Conservation (phyloP, 73 alveolate genomes). For the Tetrahymena elliotti region DNA sequence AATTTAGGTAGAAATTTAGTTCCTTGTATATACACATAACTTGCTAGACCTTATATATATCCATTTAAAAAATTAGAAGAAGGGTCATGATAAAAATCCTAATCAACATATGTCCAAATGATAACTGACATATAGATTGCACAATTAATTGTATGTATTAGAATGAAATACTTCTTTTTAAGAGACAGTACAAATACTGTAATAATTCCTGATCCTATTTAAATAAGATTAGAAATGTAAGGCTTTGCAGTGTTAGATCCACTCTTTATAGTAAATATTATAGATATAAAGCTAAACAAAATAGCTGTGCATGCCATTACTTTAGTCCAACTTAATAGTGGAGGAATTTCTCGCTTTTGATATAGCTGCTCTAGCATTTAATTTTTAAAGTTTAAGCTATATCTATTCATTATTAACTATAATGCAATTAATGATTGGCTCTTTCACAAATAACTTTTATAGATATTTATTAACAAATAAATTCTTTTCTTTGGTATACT, state of each 20-base stretch:
- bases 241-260: neutral
- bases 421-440: neutral
- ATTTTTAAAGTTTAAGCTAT: no score
- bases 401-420: neutral
- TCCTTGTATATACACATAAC: neutral
- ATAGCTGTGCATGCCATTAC: neutral
- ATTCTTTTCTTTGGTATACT: neutral
- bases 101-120: neutral
- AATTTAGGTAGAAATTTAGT: neutral
- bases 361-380: neutral
- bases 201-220: neutral
- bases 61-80: neutral
- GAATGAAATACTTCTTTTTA: neutral
- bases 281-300: neutral
- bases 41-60: neutral
- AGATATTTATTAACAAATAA: neutral
- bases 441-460: neutral
- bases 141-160: neutral
- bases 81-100: neutral
- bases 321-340: neutral
- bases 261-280: neutral
- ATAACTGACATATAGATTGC: neutral
- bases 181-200: neutral
- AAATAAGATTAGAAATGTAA: neutral
- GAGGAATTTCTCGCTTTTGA: neutral